Percentiles rank a stretch among this genome's conserved stretches.
Evolutionary conservation across 805 yeast species (phyloP).

Genomic region (Scheffersomyces ergatensis): DNA sequence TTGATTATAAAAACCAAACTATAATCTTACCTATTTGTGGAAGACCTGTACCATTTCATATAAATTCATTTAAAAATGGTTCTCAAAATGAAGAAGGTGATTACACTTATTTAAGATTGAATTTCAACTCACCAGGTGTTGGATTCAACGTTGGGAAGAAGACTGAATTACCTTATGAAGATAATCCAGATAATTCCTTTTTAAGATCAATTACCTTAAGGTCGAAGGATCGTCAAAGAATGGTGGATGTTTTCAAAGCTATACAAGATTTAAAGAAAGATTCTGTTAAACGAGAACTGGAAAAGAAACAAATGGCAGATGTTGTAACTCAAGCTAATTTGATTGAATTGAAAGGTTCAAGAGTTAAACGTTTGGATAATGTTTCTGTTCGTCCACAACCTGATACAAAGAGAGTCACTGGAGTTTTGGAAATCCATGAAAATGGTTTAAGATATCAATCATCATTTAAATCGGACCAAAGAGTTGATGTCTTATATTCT

Average conservation of each 20-base stretch:
- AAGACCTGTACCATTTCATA: conserved; percentile 97
- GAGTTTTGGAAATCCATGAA: conserved; percentile 86
- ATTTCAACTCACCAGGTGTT: conserved; percentile 90
- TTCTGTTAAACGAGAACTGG: conserved; percentile 85
- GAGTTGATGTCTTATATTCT: conserved; percentile 81
- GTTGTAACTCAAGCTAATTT: conserved; percentile 90
- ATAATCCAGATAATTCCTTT: conserved; percentile 80
- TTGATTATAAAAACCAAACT: conserved; percentile 85
- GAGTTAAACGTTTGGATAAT: conserved; percentile 83
- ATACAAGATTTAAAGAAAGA: conserved; percentile 91
- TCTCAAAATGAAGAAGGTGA: conserved; percentile 96
- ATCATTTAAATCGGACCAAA: conserved; percentile 78
- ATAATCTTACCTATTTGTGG: conserved; percentile 90
- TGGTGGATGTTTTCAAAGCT: conserved; percentile 84
- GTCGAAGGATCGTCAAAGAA: conserved; percentile 86
- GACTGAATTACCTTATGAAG: conserved; percentile 88
- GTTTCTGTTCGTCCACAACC: conserved; percentile 94
- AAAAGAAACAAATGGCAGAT: conserved; percentile 87
- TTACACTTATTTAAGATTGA: conserved; percentile 82
- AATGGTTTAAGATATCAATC: conserved; percentile 95
- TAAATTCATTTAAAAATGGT: conserved; percentile 90
- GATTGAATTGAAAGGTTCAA: conserved; percentile 75
- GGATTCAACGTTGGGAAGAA: conserved; percentile 67
- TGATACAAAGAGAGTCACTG: conserved; percentile 94
- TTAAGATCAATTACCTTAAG: conserved; percentile 84